phyloP scores from a whole-genome alignment of 495 filamentous ascomycete genomes.

The Cetradonia linearis region DNA sequence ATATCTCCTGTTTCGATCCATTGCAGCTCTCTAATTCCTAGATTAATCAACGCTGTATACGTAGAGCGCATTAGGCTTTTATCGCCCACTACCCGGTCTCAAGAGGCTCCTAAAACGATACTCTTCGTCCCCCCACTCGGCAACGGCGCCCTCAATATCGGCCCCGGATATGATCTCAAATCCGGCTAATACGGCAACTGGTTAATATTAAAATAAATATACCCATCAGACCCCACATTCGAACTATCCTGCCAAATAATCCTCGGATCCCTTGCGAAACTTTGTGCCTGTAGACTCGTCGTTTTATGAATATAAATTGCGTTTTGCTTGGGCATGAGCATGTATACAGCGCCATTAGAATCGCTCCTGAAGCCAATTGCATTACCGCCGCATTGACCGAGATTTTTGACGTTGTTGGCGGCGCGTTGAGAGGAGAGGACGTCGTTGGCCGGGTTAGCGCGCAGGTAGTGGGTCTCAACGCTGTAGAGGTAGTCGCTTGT shows the following conservation, averaged over 20 bases:
- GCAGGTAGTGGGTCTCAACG: slow-evolving; percentile 29
- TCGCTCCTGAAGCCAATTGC: slow-evolving; percentile 34
- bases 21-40: no score
- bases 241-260: slow-evolving; percentile 36
- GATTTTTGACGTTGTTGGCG: slow-evolving; percentile 29
- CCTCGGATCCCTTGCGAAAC: slow-evolving; percentile 33
- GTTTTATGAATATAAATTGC: slow-evolving; percentile 32
- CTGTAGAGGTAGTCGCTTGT: slow-evolving; percentile 30
- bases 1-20: no score
- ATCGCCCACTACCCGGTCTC: no score
- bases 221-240: slow-evolving; percentile 31
- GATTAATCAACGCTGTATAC: no score
- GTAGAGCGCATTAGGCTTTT: no score
- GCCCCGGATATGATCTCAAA: slow-evolving; percentile 25
- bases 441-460: slow-evolving; percentile 25
- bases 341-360: slow-evolving; percentile 31
- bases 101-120: slow-evolving; percentile 11
- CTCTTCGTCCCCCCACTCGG: slow-evolving; percentile 27
- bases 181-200: slow-evolving; percentile 33
- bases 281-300: slow-evolving; percentile 26
- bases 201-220: slow-evolving; percentile 37
- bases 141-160: slow-evolving; percentile 26
- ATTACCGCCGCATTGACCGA: slow-evolving; percentile 32
- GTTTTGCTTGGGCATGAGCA: slow-evolving; percentile 35
- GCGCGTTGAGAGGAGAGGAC: slow-evolving; percentile 30